Base-by-base conservation (phyloP, 169 alveolate species). In the Plasmodium relictum region DNA sequence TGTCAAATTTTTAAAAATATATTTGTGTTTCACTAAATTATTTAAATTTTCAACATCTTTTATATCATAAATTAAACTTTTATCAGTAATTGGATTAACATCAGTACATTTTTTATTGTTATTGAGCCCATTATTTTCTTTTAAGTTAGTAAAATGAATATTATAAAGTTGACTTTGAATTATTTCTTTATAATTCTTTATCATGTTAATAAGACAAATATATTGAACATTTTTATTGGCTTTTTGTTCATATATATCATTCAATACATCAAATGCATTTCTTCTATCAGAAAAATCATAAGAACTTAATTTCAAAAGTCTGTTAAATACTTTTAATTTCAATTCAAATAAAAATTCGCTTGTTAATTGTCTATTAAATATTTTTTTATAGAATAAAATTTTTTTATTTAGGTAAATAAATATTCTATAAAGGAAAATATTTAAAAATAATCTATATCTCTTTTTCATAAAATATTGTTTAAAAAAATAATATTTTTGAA, bases 291-390 rank as follows among this genome's bases (percentile, higher is more conserved):
- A 83, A 26, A 83, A 83, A 20, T 83, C 18, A 20, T 83, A 83
- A 9, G 91, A 83, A 68, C 65, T 39, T 24, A 83, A 45, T 83
- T 68, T 83, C 42, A 83, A 62, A 8, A 83, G 31, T 83, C 91
- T 26, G 41, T 83, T 83, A 59, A 42, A 83, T 18, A 83, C 83
- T 14, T 58, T 58, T 68, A 83, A 45, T 61, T 83, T 83, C 22
- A 83, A 39, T 14, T 83, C 91, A 1, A 83, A 45, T 3, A 54
- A 16, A n/a, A 83, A 41, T 22, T 68, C 26, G 20, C 68, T 48
- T 7, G 31, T 37, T 3, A 12, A 50, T 39, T 14, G 45, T 52
- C 68, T 61, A 0, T 48, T 26, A 83, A 52, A 83, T 16, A 42
- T 39, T 6, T 56, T 83, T 83, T 42, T 31, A 24, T 66, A 41